Evolutionary conservation across 768 basidiomycete genomes (phyloP), one percentile per base, ranked within the genome.

Genomic region (Mycena latifolia): DNA sequence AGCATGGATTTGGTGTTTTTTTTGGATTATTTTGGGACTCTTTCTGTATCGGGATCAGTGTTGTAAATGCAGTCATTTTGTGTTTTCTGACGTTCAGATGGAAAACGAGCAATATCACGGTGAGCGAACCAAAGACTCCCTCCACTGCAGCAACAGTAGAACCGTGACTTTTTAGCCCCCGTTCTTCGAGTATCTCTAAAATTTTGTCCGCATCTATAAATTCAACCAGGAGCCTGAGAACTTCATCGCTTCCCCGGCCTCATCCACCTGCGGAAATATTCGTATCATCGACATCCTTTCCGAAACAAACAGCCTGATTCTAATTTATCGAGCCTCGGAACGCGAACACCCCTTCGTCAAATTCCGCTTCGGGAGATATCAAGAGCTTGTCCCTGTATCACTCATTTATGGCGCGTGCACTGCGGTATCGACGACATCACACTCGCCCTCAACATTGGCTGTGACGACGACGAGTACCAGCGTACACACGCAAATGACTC

Each of bases 241-340:
- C 53, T 39, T 61, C 65, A 20, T 66, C 65, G 7, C 65, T 37
- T 66, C 22, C 58, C 54, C 25, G 31, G 43, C 25, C 65, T 39
- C 54, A 66, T 66, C 53, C 61, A 45, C 15, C 37, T 47, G 3
- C 54, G 58, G 29, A 60, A 66, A 52, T 41, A 66, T 3, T 9
- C 48, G 39, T 47, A 22, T 66, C 65, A 25, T 66, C 54, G 9
- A 41, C 46, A 25, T 66, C 65, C 58, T 66, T 66, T 20, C 37
- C 28, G 52, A 66, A 66, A 12, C 20, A 18, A 15, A 29, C 58
- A 0, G 58, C 65, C 33, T 35, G 58, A 2, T 29, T 27, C 56
- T 50, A 65, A n/a, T 59, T 52, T 46, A 66, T 9, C 65, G 65
- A 66, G 15, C 35, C 58, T 35, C 65, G 65, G 29, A 66, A 66